Evolutionary conservation across 306 rosid genomes (phyloP).

Genomic region (Astragalus membranaceus): DNA sequence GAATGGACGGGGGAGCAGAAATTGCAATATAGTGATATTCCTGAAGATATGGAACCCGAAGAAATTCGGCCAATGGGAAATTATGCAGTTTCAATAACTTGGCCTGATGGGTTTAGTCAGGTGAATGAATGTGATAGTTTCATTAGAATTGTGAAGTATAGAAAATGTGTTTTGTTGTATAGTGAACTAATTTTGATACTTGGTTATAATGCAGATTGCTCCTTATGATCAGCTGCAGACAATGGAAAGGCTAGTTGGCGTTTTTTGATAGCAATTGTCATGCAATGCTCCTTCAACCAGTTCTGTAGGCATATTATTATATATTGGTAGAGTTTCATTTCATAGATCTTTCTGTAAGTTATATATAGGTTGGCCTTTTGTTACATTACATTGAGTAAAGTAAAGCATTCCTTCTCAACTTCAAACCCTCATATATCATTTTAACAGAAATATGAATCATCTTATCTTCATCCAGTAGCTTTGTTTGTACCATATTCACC

Average conservation of each 20-base stretch:
- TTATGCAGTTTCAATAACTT: conserved; percentile 83
- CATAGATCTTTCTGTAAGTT: conserved; percentile 8
- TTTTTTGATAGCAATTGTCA: conserved; percentile 35
- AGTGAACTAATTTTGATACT: not conserved
- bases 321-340: conserved; percentile 16
- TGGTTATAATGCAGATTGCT: conserved; percentile 61
- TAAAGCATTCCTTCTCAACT: too few relatives aligned
- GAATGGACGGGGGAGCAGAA: conserved; percentile 98
- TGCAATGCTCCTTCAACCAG: not conserved
- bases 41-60: conserved; percentile 84
- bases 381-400: too few relatives aligned
- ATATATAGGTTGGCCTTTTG: not conserved
- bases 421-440: too few relatives aligned
- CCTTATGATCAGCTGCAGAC: conserved; percentile 91
- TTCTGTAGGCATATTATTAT: not conserved
- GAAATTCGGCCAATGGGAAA: conserved; percentile 96
- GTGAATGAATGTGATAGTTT: conserved; percentile 31
- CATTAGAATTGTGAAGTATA: not conserved
- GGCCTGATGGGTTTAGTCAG: conserved; percentile 97
- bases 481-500: too few relatives aligned
- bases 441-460: too few relatives aligned
- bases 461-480: too few relatives aligned
- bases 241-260: conserved; percentile 70
- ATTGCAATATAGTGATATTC: conserved; percentile 71
- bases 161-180: not conserved